Base-by-base conservation (phyloP, 768 basidiomycete species). In the Amanita muscaria region DNA sequence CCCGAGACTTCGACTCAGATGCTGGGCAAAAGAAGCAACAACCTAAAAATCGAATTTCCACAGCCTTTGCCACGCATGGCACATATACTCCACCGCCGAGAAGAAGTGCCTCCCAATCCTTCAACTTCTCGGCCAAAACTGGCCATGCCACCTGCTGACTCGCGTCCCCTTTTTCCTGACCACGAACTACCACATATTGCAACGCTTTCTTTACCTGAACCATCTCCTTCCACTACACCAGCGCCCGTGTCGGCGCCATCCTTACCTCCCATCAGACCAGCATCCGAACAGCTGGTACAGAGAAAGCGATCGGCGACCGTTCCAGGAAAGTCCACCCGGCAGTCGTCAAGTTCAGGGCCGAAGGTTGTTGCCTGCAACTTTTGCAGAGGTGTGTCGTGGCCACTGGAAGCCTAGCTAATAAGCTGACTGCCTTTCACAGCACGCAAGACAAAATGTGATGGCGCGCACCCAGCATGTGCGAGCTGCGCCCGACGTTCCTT, bases 281-380 rank as follows among this genome's bases (percentile, higher is more conserved):
- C 78, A 24, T 76, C 77, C 39, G 80, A 81, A 49, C 73, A 77
- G 53, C 79, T 79, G 42, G 75, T 77, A 21, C 78, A 79, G 60
- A 68, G 85, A 54, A 80, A 79, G 57, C 77, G 85, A 39, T 74
- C 82, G 11, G 74, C 80, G 6, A 82, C 83, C 6, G 72, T 83
- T 10, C 79, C 79, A 36, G 80, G 74, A 31, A 80, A 79, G 56
- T 74, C 64, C 47, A 68, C 65, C 43, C 76, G 79, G 50, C 70
- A 73, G 54, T 63, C 69, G 39, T 76, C 77, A 27, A 80, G 71
- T 47, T 83, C 83, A 40, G 87, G 87, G 9, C 84, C 86, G 36
- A 89, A 89, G 57, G 83, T 88, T 10, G 86, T 90, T 18, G 88
- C 88, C 12, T 90, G 88, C 64, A 88, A 89, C 62, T 87, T 87